These are phyloP conservation scores for Cytospora chrysosperma DNA, from an alignment of 2,329 filamentous ascomycete genomes.

Conservation along the genomic window DNA sequence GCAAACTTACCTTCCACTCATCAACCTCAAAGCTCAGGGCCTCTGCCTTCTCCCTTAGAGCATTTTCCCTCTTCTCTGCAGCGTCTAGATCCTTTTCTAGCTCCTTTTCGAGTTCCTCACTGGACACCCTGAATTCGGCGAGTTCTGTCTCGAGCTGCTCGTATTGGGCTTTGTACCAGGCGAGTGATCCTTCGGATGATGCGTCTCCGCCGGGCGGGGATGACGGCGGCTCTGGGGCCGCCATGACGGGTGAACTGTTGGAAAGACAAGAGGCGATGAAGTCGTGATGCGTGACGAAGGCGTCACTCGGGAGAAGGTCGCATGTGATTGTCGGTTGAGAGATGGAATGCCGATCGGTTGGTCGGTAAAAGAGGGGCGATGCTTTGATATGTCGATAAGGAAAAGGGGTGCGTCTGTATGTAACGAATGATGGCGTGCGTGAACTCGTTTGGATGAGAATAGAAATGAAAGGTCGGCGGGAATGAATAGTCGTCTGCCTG, in stretches of 20 bases:
- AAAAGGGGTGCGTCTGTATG: constrained; percentile 14
- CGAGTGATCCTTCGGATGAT: constrained; percentile 70
- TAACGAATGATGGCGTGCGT: constrained; percentile 9
- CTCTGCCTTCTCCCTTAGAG: constrained; percentile 84
- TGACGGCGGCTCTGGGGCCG: constrained; percentile 53
- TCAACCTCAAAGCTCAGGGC: constrained; percentile 84
- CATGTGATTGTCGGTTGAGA: constrained; percentile 21
- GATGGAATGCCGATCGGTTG: constrained; percentile 7
- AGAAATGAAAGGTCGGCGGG: constrained; percentile 12
- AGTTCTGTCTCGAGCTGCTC: constrained; percentile 89
- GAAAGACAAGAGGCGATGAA: neutral
- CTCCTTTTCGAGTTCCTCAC: constrained; percentile 89
- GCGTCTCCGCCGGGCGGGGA: constrained; percentile 58
- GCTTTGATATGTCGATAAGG: constrained; percentile 14
- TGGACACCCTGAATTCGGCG: constrained; percentile 89
- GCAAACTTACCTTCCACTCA: constrained; percentile 84
- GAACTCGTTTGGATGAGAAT: neutral
- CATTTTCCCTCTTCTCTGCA: constrained; percentile 87
- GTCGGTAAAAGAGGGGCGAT: constrained; percentile 11
- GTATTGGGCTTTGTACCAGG: constrained; percentile 96
- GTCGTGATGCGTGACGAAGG: constrained; percentile 18
- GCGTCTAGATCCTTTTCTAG: constrained; percentile 95
- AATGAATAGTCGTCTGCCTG: neutral
- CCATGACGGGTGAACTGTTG: constrained; percentile 40
- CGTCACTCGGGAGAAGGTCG: constrained; percentile 23